Conservation (phyloP, 2,329 filamentous ascomycete species). For the Colletotrichum simmondsii region DNA sequence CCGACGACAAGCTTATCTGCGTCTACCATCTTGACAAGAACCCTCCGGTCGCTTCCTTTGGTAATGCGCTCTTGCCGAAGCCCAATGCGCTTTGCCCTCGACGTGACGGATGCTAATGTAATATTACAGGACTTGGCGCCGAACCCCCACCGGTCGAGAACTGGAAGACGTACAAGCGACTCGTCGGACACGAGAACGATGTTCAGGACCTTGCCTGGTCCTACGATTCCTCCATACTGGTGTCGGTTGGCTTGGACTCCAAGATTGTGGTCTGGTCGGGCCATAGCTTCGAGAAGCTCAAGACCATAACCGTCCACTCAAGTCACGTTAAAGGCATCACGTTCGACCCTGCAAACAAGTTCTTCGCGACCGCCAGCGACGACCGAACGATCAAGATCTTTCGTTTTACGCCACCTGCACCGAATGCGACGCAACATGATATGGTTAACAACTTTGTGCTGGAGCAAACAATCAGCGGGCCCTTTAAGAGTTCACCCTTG, state of each 20-base stretch:
- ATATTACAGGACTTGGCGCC: slow-evolving; percentile 37
- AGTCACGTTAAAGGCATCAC: slow-evolving; percentile 99
- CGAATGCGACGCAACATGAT: slow-evolving; percentile 93
- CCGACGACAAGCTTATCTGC: slow-evolving; percentile 98
- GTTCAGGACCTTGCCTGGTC: slow-evolving; percentile 99
- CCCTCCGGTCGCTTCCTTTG: slow-evolving; percentile 83
- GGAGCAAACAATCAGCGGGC: slow-evolving; percentile 88
- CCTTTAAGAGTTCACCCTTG: slow-evolving; percentile 90
- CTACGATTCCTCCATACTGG: slow-evolving; percentile 91
- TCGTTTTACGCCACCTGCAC: slow-evolving; percentile 88
- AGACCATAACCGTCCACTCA: slow-evolving; percentile 91
- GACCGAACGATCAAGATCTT: slow-evolving; percentile 98
- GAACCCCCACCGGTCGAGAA: slow-evolving; percentile 95
- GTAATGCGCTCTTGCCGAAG: slow-evolving; percentile 56
- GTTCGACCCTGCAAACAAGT: slow-evolving; percentile 98
- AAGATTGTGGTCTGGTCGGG: slow-evolving; percentile 99
- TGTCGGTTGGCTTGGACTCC: slow-evolving; percentile 95
- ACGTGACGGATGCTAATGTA: not conserved
- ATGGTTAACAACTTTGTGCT: slow-evolving; percentile 97
- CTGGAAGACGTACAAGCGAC: slow-evolving; percentile 92
- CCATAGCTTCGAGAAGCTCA: slow-evolving; percentile 97
- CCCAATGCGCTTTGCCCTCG: not conserved
- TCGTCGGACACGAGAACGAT: slow-evolving; percentile 98
- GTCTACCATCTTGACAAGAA: slow-evolving; percentile 92
- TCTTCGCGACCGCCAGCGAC: slow-evolving; percentile 97